Percentiles rank a stretch among this genome's conserved stretches.
phyloP scores from a whole-genome alignment of 306 rosid genomes.

The Glycine latifolia region DNA sequence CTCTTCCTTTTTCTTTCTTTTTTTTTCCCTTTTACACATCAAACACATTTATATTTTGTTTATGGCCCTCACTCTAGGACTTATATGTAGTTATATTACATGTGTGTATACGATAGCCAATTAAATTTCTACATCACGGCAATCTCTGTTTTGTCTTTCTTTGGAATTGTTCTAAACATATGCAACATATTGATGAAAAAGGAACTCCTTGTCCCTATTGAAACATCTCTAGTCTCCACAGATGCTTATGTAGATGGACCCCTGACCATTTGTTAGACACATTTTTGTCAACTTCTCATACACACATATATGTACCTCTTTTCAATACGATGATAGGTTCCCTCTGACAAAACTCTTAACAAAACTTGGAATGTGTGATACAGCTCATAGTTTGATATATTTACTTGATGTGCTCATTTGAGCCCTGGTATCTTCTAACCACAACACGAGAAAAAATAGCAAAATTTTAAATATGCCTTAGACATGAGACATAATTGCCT shows the following conservation, averaged over 20 bases:
- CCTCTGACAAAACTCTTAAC: not conserved
- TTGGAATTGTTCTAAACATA: constrained; percentile 4
- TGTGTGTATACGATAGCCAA: not conserved
- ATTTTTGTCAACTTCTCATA: too few relatives aligned
- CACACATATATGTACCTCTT: not conserved
- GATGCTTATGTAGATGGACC: not conserved
- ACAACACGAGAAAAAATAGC: not conserved
- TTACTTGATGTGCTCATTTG: not conserved
- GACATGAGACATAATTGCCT: too few relatives aligned
- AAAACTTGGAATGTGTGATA: not conserved
- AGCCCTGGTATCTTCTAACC: not conserved
- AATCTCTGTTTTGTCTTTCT: constrained; percentile 7
- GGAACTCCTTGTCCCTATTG: constrained; percentile 1
- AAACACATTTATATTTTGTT: not conserved
- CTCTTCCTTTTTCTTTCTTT: not conserved
- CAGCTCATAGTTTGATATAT: not conserved
- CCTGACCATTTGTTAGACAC: too few relatives aligned
- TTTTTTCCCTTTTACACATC: not conserved
- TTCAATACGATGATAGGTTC: constrained; percentile 7
- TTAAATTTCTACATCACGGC: constrained; percentile 14
- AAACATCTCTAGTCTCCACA: not conserved
- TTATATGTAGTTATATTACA: not conserved
- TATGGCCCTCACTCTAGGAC: not conserved
- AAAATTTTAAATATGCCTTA: not conserved
- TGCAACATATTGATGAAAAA: not conserved